Evolutionary conservation across 2,329 filamentous ascomycete genomes (phyloP).

Genomic region (Aspergillus sp.): DNA sequence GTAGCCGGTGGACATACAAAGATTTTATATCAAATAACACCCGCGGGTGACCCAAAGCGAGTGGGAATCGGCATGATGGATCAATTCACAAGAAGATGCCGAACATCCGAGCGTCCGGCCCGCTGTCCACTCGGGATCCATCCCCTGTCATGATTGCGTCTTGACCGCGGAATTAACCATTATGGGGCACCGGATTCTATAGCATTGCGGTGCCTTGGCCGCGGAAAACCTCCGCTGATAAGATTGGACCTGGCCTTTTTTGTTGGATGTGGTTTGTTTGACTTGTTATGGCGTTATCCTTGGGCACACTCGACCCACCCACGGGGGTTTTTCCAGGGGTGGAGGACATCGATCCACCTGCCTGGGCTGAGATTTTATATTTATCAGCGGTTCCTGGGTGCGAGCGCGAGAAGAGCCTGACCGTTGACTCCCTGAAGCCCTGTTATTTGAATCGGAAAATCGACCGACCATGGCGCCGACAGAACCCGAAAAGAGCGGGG

Average conservation of each 20-base stretch:
- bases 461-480: neutral
- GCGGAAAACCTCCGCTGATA: conserved; percentile 6
- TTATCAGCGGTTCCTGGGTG: no score
- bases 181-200: no score
- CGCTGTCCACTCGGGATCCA: neutral
- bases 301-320: neutral
- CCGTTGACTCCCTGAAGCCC: neutral
- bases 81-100: neutral
- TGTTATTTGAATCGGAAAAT: neutral
- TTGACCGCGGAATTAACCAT: neutral
- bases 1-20: no score
- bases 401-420: no score
- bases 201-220: neutral
- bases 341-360: neutral
- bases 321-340: neutral
- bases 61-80: neutral
- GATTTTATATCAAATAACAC: no score
- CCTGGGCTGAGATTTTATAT: neutral
- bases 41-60: no score
- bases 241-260: neutral
- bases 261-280: neutral
- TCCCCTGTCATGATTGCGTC: neutral
- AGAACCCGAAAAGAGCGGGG: neutral
- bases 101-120: neutral
- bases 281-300: neutral